phyloP scores from a whole-genome alignment of 2,329 filamentous ascomycete species.

The Pyricularia sp. region DNA sequence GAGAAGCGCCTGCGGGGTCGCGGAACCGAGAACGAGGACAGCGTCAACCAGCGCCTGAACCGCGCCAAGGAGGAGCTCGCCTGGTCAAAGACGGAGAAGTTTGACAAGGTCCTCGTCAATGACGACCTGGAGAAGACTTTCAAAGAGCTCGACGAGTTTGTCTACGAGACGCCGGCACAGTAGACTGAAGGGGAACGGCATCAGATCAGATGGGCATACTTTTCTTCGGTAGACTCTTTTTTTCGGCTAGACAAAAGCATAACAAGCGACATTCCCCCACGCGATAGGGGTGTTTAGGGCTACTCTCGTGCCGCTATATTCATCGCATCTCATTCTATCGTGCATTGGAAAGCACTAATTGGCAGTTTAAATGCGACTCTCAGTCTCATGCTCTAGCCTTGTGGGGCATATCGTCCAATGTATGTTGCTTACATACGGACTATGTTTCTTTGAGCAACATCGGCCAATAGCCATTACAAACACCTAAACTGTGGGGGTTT shows the following conservation, averaged over 20 bases:
- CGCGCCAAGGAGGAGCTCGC: slow-evolving; percentile 70
- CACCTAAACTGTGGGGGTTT: not conserved
- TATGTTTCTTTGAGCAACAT: not conserved
- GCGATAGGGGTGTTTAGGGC: not conserved
- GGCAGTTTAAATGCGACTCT: not conserved
- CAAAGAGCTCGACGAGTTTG: slow-evolving; percentile 39
- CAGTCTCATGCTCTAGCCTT: not conserved
- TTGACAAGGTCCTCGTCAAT: slow-evolving; percentile 29
- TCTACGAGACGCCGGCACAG: slow-evolving; percentile 25
- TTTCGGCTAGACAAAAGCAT: not conserved
- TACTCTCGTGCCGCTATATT: not conserved
- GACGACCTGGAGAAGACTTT: slow-evolving; percentile 39
- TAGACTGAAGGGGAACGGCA: not conserved
- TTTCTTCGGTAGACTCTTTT: not conserved
- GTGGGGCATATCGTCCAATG: not conserved
- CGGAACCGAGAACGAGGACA: slow-evolving; percentile 70
- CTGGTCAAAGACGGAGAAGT: slow-evolving; percentile 57
- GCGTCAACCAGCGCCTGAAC: slow-evolving; percentile 55
- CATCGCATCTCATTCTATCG: not conserved
- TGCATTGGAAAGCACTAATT: not conserved
- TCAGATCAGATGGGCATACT: not conserved
- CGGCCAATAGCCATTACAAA: not conserved
- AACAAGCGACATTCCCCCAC: not conserved
- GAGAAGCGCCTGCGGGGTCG: slow-evolving; percentile 66
- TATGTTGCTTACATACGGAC: no score